phyloP scores from a whole-genome alignment of 2,329 filamentous ascomycete genomes.

The Beauveria sp. region DNA sequence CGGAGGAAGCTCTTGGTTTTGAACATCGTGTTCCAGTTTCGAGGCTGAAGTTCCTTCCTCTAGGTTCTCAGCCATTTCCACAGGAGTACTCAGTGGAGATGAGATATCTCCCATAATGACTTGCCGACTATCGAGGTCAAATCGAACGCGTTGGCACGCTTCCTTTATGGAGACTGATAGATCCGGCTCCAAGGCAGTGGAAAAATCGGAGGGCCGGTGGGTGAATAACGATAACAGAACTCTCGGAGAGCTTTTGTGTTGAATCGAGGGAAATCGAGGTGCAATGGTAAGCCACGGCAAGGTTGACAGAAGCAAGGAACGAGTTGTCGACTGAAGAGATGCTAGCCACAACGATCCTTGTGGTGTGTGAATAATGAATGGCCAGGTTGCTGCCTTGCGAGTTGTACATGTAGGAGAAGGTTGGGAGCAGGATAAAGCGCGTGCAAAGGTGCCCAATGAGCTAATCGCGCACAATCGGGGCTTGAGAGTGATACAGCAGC shows the following conservation, averaged over 20 bases:
- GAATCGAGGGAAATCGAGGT: too few relatives aligned
- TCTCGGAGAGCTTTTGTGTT: neutral
- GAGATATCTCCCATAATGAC: slow-evolving; percentile 3
- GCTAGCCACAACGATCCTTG: neutral
- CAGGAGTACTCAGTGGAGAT: neutral
- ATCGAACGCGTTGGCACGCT: neutral
- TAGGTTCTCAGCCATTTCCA: neutral
- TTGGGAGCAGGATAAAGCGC: neutral
- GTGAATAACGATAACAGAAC: too few relatives aligned
- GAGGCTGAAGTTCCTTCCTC: neutral
- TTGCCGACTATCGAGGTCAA: neutral
- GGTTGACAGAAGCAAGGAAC: neutral
- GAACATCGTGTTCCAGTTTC: too few relatives aligned
- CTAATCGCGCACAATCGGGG: neutral
- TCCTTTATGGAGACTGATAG: neutral
- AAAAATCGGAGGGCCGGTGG: too few relatives aligned
- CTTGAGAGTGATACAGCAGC: neutral
- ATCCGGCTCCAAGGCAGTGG: neutral
- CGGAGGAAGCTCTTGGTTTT: neutral
- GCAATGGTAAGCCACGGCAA: neutral
- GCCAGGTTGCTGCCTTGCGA: neutral
- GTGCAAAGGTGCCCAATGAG: neutral
- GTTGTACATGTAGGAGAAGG: neutral
- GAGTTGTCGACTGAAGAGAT: neutral
- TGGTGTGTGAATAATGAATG: neutral